Evolutionary conservation across 441 rosid genomes (phyloP).

Genomic region (Pelargonium cotyledonis): DNA sequence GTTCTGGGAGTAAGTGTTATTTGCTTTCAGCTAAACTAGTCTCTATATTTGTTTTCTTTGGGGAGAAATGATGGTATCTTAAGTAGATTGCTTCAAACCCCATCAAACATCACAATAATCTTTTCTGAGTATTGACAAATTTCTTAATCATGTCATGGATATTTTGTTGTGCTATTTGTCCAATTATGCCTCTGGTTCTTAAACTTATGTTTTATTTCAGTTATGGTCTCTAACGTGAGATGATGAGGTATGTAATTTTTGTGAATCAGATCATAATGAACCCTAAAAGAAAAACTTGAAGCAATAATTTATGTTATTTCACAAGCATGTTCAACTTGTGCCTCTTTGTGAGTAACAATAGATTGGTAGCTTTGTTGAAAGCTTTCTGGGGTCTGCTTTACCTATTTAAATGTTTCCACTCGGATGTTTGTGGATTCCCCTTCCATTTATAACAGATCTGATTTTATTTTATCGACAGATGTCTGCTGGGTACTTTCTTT

Average conservation of each 20-base stretch:
- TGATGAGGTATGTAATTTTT: neutral
- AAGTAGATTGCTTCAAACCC: neutral
- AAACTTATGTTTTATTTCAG: neutral
- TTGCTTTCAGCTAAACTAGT: neutral
- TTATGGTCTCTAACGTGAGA: neutral
- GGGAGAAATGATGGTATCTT: neutral
- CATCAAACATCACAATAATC: neutral
- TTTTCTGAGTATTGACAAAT: neutral
- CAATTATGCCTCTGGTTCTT: neutral
- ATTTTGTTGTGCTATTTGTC: neutral
- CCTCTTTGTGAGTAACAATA: neutral
- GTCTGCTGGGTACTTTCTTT: constrained; percentile 61
- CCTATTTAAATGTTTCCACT: neutral
- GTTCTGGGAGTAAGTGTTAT: constrained; percentile 35
- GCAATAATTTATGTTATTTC: neutral
- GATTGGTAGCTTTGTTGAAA: constrained; percentile 3
- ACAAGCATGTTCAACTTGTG: neutral
- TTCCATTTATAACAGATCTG: neutral
- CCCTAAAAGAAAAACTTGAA: neutral
- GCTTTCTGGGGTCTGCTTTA: neutral
- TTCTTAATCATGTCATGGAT: neutral
- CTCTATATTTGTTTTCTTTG: neutral
- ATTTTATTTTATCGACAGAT: constrained; percentile 34
- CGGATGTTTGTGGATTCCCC: neutral
- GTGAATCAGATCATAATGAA: neutral